phyloP scores from a whole-genome alignment of 116 monocot genomes.

The Posidonia oceanica region DNA sequence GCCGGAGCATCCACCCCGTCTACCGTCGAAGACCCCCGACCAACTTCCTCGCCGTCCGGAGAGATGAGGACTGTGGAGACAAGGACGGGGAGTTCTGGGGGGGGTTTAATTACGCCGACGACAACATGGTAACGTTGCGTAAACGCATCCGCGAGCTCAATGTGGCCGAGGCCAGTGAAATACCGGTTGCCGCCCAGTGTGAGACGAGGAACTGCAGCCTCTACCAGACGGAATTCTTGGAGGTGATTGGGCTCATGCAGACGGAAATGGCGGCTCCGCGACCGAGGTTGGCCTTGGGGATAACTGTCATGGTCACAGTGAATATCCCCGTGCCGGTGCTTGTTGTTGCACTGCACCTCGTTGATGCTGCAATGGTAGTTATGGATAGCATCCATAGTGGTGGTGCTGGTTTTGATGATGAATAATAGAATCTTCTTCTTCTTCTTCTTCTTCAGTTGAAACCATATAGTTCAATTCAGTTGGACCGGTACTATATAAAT shows the following conservation, averaged over 20 bases:
- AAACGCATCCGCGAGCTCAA: neutral
- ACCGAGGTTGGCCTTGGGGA: conserved; percentile 2
- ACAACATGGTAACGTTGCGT: conserved; percentile 1
- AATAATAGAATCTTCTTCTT: too few species aligned
- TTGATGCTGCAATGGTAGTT: conserved; percentile 11
- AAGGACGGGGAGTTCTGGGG: neutral
- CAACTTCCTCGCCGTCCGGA: neutral
- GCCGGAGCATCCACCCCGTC: neutral
- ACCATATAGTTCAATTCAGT: too few species aligned
- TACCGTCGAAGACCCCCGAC: neutral
- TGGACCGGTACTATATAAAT: too few species aligned
- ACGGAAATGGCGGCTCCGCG: neutral
- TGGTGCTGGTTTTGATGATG: too few species aligned
- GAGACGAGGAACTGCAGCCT: conserved; percentile 1
- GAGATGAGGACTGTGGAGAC: neutral
- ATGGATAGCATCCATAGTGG: neutral
- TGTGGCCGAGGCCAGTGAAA: neutral
- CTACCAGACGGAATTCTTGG: conserved; percentile 8
- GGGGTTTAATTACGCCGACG: neutral
- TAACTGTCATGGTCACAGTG: conserved; percentile 9
- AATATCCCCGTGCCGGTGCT: conserved; percentile 4
- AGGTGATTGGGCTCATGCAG: conserved; percentile 4
- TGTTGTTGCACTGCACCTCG: conserved; percentile 4
- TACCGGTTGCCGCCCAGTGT: neutral
- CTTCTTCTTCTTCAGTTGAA: too few species aligned